Conservation (phyloP, 2,329 filamentous ascomycete species). For the Acephala macrosclerotiorum region DNA sequence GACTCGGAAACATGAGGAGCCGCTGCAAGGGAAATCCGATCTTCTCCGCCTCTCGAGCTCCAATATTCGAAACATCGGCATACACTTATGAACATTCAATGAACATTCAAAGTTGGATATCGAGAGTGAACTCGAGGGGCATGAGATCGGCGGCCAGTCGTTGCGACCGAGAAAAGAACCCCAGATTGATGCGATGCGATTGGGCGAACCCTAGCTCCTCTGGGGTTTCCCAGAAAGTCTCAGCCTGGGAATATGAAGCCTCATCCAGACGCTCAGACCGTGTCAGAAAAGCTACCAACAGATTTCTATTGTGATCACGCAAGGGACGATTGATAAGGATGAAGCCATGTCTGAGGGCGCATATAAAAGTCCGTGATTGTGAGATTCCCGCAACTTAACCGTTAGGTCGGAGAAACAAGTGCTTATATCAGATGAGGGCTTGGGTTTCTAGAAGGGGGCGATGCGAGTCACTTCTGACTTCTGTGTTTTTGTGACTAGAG, state of each 20-base stretch:
- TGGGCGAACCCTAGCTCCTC: not conserved
- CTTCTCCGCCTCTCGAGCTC: no score
- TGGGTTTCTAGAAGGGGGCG: no score
- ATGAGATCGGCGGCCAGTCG: not conserved
- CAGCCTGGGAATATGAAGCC: not conserved
- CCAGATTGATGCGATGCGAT: not conserved
- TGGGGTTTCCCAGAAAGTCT: slow-evolving; percentile 4
- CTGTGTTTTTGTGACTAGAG: no score
- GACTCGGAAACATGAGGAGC: not conserved
- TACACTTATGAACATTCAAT: not conserved
- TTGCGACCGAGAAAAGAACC: not conserved
- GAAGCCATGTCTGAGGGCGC: not conserved
- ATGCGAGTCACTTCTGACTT: no score
- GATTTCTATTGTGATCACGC: not conserved
- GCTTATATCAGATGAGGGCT: no score
- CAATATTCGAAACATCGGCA: no score
- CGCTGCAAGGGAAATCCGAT: not conserved
- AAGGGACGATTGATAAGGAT: not conserved
- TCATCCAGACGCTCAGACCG: slow-evolving; percentile 4
- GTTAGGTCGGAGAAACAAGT: not conserved
- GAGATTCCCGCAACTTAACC: not conserved
- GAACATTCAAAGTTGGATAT: not conserved
- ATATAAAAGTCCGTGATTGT: slow-evolving; percentile 2
- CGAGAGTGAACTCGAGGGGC: slow-evolving; percentile 6
- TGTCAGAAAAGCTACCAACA: not conserved